A percentile compares a stretch with the other conserved stretches of the same genome.
These are phyloP conservation scores for Lophium mytilinum DNA, from an alignment of 495 filamentous ascomycete species.

Conservation along the genomic window DNA sequence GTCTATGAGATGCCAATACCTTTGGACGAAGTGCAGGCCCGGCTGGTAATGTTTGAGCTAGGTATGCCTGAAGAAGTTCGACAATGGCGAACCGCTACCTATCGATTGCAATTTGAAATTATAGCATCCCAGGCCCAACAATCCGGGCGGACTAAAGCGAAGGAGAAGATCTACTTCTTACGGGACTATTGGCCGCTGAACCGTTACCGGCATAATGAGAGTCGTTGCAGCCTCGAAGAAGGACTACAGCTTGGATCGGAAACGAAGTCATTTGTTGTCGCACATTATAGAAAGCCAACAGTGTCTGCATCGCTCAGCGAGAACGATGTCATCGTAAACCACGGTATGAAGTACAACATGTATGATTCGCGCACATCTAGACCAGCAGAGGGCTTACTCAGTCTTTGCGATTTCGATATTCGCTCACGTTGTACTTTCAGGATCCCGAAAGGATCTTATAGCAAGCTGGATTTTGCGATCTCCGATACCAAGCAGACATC, in stretches of 20 bases:
- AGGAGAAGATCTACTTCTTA: too few species aligned
- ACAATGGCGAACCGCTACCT: neutral
- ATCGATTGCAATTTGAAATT: neutral
- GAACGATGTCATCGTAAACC: constrained; percentile 2
- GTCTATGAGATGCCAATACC: neutral
- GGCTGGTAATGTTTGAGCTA: neutral
- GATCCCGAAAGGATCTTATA: neutral
- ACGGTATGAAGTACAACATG: constrained; percentile 8
- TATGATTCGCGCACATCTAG: constrained; percentile 1
- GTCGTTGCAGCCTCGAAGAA: too few species aligned
- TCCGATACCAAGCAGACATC: neutral
- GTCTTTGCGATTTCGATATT: neutral
- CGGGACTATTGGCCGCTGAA: too few species aligned
- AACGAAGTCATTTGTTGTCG: neutral
- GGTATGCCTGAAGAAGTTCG: neutral
- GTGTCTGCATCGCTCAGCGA: constrained; percentile 16
- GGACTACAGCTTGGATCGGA: neutral
- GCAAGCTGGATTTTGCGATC: neutral
- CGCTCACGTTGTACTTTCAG: neutral
- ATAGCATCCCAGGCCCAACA: too few species aligned
- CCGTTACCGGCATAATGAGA: too few species aligned
- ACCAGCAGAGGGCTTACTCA: neutral
- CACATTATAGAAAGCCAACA: constrained; percentile 21
- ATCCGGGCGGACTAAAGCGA: too few species aligned
- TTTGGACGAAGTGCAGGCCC: neutral